Base-by-base conservation (phyloP, 2,329 filamentous ascomycete genomes). In the Verticillium longisporum region DNA sequence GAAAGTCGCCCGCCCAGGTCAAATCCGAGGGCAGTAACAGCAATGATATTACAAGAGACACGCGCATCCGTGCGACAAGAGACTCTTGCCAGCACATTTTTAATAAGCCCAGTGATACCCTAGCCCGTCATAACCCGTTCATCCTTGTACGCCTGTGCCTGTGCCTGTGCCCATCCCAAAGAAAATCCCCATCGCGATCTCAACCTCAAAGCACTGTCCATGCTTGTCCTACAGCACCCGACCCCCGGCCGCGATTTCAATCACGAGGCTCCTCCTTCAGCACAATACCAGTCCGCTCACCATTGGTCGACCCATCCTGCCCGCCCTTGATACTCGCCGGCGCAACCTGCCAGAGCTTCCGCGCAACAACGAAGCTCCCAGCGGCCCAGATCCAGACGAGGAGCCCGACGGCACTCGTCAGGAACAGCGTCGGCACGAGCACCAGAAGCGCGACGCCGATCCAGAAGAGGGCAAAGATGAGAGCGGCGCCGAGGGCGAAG, bases 341-440 rank as follows among this genome's bases (percentile, higher is more conserved):
- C 6, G 69, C 65, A 60, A 71, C 70, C 6, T 68, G 70, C 66
- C 83, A 85, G 13, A 79, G 60, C 75, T 78, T 82, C 57, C 77
- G 76, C 3, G 73, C 76, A 45, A 78, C 68, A 58, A 82, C 37
- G 70, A 87, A 92, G 56, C 80, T 82, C 14, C 80, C 83, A 9
- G 89, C 75, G 9, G 81, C 86, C 85, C 87, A 90, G 18, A 83
- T 73, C 84, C 90, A 94, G 63, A 88, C 74, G 62, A 88, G 80
- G 1, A 86, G 75, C 5, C 85, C 89, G 26, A 86, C 72, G 56
- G 81, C 81, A 13, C 82, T 85, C 2, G 88, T 87, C 64, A 91
- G 72, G 72, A 90, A 83, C 41, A 94, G 75, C 0, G 86, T 83
- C 1, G 90, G 90, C 0, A 91, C 75, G 15, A 95, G 80, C 50